Conservation (phyloP, 371 early-diverging fungal species). For the Mucor saturninus region DNA sequence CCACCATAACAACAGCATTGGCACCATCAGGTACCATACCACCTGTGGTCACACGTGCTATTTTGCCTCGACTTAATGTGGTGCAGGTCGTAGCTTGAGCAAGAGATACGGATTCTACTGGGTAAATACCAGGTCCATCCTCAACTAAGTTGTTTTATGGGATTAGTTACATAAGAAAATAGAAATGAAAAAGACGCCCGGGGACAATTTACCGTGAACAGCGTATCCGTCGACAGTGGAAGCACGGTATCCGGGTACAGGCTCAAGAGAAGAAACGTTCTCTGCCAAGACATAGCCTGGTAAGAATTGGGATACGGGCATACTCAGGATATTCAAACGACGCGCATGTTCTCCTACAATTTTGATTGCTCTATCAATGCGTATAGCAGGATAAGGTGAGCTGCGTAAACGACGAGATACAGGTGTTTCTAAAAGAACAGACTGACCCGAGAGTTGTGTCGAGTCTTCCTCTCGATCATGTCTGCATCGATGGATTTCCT, state of each 20-base stretch:
- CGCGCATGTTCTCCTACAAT: constrained; percentile 53
- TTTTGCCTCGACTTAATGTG: constrained; percentile 56
- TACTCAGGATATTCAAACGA: constrained; percentile 33
- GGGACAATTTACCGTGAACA: constrained; percentile 64
- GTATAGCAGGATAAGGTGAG: constrained; percentile 84
- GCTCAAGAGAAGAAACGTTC: constrained; percentile 73
- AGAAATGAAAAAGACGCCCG: neutral
- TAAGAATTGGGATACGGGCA: constrained; percentile 48
- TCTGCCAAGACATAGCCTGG: constrained; percentile 75
- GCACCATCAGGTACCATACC: constrained; percentile 84
- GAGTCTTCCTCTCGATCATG: constrained; percentile 19
- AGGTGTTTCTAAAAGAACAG: constrained; percentile 49
- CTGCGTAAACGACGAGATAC: constrained; percentile 71
- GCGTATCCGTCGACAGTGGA: constrained; percentile 95
- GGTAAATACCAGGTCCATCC: constrained; percentile 82
- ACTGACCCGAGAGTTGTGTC: constrained; percentile 25
- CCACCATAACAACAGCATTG: constrained; percentile 92
- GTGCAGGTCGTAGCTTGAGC: constrained; percentile 50
- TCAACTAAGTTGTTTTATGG: constrained; percentile 44
- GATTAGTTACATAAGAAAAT: neutral
- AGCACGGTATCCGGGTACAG: constrained; percentile 87
- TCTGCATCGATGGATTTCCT: neutral
- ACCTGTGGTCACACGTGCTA: constrained; percentile 88
- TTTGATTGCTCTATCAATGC: constrained; percentile 71
- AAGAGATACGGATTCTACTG: constrained; percentile 64